Evolutionary conservation across 768 basidiomycete species (phyloP).

Genomic region (Lactarius sp.): DNA sequence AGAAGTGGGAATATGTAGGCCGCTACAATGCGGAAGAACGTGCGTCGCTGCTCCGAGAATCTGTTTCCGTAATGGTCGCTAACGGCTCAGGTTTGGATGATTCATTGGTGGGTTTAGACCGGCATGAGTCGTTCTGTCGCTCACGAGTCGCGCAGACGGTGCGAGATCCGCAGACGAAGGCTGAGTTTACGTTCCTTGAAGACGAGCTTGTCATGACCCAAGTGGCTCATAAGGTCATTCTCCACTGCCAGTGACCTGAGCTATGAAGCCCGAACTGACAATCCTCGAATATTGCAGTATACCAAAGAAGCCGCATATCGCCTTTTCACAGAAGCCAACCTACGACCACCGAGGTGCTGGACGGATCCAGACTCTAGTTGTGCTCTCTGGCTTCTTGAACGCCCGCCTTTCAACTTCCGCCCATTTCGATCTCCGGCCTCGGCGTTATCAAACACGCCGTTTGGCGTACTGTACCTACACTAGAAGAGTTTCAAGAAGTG

Average conservation of each 20-base stretch:
- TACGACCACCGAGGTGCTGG: slow-evolving; percentile 89
- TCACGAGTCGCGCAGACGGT: slow-evolving; percentile 60
- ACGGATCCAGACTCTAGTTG: slow-evolving; percentile 65
- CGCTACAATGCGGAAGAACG: slow-evolving; percentile 52
- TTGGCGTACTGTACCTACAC: too few relatives aligned
- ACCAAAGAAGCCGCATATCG: slow-evolving; percentile 63
- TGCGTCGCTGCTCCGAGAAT: too few relatives aligned
- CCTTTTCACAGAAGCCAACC: slow-evolving; percentile 67
- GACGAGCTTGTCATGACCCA: too few relatives aligned
- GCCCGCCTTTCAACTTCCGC: too few relatives aligned
- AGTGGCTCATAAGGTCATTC: slow-evolving; percentile 84
- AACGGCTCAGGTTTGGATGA: background rate
- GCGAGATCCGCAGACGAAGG: slow-evolving; percentile 41
- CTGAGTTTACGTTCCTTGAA: slow-evolving; percentile 50
- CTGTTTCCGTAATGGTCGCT: too few relatives aligned
- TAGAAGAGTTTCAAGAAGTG: too few relatives aligned
- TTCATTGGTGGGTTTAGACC: slow-evolving; percentile 41
- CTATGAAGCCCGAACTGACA: background rate
- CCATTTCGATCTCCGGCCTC: too few relatives aligned
- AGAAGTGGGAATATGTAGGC: slow-evolving; percentile 71
- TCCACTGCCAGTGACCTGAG: background rate
- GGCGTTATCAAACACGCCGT: too few relatives aligned
- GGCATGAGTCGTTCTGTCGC: slow-evolving; percentile 80
- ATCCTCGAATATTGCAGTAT: slow-evolving; percentile 60
- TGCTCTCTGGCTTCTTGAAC: slow-evolving; percentile 85